These are phyloP conservation scores for Coemansia sp. DNA, from an alignment of 192 early-diverging fungal genomes.

Conservation along the genomic window DNA sequence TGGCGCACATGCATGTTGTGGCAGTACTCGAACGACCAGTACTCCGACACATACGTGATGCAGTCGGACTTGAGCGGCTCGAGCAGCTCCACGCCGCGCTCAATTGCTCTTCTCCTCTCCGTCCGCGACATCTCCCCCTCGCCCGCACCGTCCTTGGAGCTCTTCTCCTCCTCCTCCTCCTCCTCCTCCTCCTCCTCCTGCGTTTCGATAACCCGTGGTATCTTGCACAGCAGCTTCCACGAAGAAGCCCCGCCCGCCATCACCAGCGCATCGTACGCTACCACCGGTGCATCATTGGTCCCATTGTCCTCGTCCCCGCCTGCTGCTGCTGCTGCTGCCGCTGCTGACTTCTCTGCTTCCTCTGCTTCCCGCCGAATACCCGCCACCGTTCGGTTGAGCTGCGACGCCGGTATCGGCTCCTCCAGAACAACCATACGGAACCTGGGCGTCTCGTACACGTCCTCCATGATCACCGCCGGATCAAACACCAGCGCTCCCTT, in stretches of 20 bases:
- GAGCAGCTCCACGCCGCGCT: slow-evolving; percentile 62
- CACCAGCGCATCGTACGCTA: slow-evolving; percentile 34
- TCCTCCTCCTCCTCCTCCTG: slow-evolving; percentile 26
- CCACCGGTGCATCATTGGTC: neutral
- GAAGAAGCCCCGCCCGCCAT: slow-evolving; percentile 9
- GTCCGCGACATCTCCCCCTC: slow-evolving; percentile 2
- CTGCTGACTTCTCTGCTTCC: neutral
- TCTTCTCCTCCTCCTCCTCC: slow-evolving; percentile 34
- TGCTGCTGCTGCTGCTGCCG: neutral
- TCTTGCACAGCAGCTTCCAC: slow-evolving; percentile 56
- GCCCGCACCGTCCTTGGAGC: neutral
- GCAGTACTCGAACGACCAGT: slow-evolving; percentile 90
- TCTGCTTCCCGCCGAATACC: neutral
- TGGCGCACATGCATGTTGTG: slow-evolving; percentile 65
- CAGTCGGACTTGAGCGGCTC: slow-evolving; percentile 48
- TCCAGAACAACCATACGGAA: slow-evolving; percentile 28
- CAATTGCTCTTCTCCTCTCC: slow-evolving; percentile 27
- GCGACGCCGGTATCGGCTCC: slow-evolving; percentile 27
- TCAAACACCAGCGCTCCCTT: slow-evolving; percentile 1
- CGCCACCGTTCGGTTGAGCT: slow-evolving; percentile 14
- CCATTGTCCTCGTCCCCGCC: neutral
- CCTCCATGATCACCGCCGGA: slow-evolving; percentile 34
- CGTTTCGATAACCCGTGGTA: slow-evolving; percentile 47
- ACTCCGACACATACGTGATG: slow-evolving; percentile 56
- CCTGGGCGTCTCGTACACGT: slow-evolving; percentile 33